Evolutionary conservation across 805 yeast genomes (phyloP).

Genomic region (Lipomyces mesembrius): DNA sequence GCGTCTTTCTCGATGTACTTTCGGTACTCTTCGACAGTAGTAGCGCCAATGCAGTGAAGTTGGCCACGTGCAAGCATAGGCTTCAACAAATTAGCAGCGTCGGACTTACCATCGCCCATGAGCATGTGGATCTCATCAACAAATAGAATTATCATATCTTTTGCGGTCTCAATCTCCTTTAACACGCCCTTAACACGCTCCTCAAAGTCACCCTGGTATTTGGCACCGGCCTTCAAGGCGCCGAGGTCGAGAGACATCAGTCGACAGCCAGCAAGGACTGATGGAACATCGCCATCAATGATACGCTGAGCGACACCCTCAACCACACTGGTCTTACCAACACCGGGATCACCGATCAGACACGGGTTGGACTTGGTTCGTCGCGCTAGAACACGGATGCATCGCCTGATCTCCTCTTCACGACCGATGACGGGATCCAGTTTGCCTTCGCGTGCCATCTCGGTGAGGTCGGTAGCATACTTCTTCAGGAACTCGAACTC

Average conservation of each 20-base stretch:
- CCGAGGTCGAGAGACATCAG: slow-evolving; percentile 91
- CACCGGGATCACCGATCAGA: slow-evolving; percentile 98
- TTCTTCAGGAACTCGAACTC: slow-evolving; percentile 82
- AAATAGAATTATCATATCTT: slow-evolving; percentile 83
- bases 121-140: slow-evolving; percentile 99
- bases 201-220: slow-evolving; percentile 97
- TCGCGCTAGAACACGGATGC: slow-evolving; percentile 93
- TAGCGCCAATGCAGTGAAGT: slow-evolving; percentile 97
- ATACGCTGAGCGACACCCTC: slow-evolving; percentile 99
- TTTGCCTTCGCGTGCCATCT: slow-evolving; percentile 89
- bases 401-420: slow-evolving; percentile 96
- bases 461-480: slow-evolving; percentile 93
- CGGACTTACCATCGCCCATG: slow-evolving; percentile 98
- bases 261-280: slow-evolving; percentile 77
- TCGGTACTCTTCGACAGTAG: slow-evolving; percentile 93
- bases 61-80: slow-evolving; percentile 97
- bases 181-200: slow-evolving; percentile 96
- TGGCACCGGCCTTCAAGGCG: slow-evolving; percentile 97
- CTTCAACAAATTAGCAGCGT: slow-evolving; percentile 94
- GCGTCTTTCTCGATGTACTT: slow-evolving; percentile 94
- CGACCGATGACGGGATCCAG: slow-evolving; percentile 98
- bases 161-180: slow-evolving; percentile 80
- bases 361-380: slow-evolving; percentile 97
- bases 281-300: slow-evolving; percentile 93
- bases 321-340: slow-evolving; percentile 96